Evolutionary conservation across 345 rosid genomes (phyloP).

Genomic region (Citrus cavaleriei): DNA sequence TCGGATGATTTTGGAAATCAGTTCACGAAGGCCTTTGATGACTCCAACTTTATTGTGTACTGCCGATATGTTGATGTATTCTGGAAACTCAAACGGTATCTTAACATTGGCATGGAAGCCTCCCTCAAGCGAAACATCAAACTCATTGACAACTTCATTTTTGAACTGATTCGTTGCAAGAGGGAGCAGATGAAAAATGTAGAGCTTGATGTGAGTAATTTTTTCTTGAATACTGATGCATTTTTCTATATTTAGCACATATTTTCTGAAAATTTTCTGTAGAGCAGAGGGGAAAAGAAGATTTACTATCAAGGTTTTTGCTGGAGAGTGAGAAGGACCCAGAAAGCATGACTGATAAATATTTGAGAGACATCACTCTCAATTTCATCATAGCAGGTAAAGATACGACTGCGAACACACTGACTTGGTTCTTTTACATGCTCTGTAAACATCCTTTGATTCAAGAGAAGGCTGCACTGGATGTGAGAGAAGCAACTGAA

Average conservation of each 20-base stretch:
- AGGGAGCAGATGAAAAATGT: slow-evolving; percentile 29
- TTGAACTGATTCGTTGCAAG: slow-evolving; percentile 28
- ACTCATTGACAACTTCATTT: slow-evolving; percentile 30
- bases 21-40: slow-evolving; percentile 40
- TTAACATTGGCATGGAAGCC: slow-evolving; percentile 38
- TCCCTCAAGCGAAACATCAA: slow-evolving; percentile 34
- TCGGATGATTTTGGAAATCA: slow-evolving; percentile 21
- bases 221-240: background rate
- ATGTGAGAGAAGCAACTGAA: slow-evolving; percentile 19
- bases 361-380: slow-evolving; percentile 43
- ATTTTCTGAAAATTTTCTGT: background rate
- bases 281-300: slow-evolving; percentile 30
- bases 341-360: slow-evolving; percentile 32
- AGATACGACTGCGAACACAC: slow-evolving; percentile 35
- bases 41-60: slow-evolving; percentile 25
- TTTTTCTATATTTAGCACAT: background rate
- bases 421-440: slow-evolving; percentile 42
- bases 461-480: slow-evolving; percentile 29
- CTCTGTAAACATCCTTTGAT: slow-evolving; percentile 29
- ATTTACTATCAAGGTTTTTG: slow-evolving; percentile 40
- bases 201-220: slow-evolving; percentile 19
- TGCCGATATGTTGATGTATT: slow-evolving; percentile 33
- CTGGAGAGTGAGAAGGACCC: slow-evolving; percentile 42
- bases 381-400: slow-evolving; percentile 41
- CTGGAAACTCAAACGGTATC: slow-evolving; percentile 34